These are phyloP conservation scores for Orychophragmus violaceus DNA, from an alignment of 345 rosid species.

Conservation along the genomic window DNA sequence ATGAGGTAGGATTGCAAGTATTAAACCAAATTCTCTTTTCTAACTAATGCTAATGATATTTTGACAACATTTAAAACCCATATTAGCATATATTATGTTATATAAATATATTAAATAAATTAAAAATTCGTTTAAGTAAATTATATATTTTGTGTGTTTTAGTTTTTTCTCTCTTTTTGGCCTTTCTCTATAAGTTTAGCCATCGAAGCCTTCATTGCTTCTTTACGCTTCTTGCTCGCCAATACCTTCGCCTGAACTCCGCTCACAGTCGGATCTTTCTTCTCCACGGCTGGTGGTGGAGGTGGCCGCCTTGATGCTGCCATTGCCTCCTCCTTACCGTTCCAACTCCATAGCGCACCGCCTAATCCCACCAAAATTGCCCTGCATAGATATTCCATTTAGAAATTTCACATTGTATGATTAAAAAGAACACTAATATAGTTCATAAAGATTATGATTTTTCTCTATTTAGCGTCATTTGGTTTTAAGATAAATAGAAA, in stretches of 20 bases:
- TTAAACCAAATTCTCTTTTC: too few species aligned
- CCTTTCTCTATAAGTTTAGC: slow-evolving; percentile 68
- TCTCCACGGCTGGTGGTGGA: slow-evolving; percentile 52
- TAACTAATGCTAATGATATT: too few species aligned
- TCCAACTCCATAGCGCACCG: slow-evolving; percentile 45
- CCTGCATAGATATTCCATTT: background rate
- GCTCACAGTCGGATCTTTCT: slow-evolving; percentile 60
- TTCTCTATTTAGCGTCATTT: background rate
- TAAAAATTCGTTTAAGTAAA: too few species aligned
- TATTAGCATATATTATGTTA: too few species aligned
- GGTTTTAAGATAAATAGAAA: background rate
- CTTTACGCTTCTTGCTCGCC: slow-evolving; percentile 78
- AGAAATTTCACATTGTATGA: background rate
- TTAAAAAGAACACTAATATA: background rate
- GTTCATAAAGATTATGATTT: background rate
- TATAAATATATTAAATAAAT: too few species aligned
- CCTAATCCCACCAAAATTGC: slow-evolving; percentile 30
- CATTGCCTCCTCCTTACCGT: slow-evolving; percentile 32
- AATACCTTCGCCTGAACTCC: slow-evolving; percentile 73
- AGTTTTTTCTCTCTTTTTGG: too few species aligned
- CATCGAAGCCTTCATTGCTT: slow-evolving; percentile 39
- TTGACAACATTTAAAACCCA: too few species aligned
- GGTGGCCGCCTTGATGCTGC: slow-evolving; percentile 65
- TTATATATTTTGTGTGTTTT: too few species aligned
- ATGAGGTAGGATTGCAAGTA: too few species aligned